These are phyloP conservation scores for Aspergillus piperis DNA, from an alignment of 2,329 filamentous ascomycete genomes.

Conservation along the genomic window DNA sequence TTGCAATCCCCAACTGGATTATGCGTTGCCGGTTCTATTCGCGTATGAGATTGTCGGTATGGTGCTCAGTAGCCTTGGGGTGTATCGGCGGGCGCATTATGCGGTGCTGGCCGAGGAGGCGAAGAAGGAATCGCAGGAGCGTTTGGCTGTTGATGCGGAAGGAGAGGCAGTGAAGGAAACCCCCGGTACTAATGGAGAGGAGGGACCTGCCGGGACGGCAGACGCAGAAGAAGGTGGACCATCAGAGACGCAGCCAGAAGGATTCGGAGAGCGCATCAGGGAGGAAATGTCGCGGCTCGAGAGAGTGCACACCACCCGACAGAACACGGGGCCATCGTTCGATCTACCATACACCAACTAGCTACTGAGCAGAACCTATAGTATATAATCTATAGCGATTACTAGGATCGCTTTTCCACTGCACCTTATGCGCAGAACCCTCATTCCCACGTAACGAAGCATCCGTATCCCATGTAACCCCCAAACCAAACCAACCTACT, in stretches of 20 bases:
- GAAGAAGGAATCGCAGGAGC: conserved; percentile 6
- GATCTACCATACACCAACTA: conserved; percentile 7
- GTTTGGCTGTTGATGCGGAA: not conserved
- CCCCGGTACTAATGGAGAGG: not conserved
- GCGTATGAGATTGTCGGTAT: conserved; percentile 6
- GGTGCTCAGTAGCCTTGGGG: conserved; percentile 5
- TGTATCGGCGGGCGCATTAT: conserved; percentile 16
- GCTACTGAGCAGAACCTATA: too few relatives aligned
- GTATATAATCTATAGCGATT: not conserved
- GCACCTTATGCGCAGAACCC: too few relatives aligned
- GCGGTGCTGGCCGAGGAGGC: conserved; percentile 5
- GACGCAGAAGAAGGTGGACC: not conserved
- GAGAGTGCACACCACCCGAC: not conserved
- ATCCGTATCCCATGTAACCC: not conserved
- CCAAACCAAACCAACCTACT: not conserved
- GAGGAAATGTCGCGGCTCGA: conserved; percentile 7
- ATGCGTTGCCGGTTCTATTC: conserved; percentile 41
- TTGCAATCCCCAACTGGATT: conserved; percentile 43
- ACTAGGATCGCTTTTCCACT: too few relatives aligned
- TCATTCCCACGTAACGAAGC: not conserved
- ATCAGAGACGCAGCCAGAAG: not conserved
- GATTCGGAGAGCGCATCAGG: not conserved
- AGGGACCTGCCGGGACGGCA: not conserved
- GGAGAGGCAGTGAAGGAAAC: not conserved
- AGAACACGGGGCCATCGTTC: conserved; percentile 6